Percentiles rank a stretch among this genome's conserved stretches.
Evolutionary conservation across 208 protist genomes (phyloP).

Genomic region (Acanthamoeba lenticulata): DNA sequence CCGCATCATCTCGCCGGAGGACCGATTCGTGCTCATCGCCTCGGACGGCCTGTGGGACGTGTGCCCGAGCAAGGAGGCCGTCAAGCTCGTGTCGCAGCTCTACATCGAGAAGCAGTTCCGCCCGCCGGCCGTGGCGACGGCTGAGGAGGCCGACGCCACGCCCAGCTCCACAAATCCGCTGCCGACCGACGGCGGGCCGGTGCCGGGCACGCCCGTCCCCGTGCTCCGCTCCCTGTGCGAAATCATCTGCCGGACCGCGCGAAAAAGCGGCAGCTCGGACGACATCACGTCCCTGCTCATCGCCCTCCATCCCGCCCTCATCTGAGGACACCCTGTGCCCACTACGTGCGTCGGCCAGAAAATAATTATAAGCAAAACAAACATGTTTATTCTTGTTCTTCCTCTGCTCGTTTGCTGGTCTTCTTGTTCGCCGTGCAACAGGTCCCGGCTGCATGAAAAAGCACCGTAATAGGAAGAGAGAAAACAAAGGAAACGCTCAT

Average conservation of each 20-base stretch:
- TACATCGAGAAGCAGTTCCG: not conserved
- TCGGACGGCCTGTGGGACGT: not conserved
- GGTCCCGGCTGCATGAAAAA: no score
- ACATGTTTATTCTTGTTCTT: no score
- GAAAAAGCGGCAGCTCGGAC: not conserved
- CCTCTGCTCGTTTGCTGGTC: no score
- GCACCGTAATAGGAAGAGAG: no score
- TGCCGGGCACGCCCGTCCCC: not conserved
- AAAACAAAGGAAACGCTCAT: no score
- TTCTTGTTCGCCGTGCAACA: no score
- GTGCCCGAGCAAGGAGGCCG: not conserved
- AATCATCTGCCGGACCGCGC: not conserved
- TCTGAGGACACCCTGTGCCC: not conserved
- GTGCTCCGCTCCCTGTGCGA: not conserved
- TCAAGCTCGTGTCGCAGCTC: not conserved
- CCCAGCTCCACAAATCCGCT: no score
- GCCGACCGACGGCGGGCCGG: not conserved
- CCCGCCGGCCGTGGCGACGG: not conserved
- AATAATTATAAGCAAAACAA: no score
- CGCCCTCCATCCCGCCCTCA: not conserved
- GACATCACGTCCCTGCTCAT: not conserved
- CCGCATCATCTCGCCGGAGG: not conserved
- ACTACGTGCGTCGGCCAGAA: not conserved
- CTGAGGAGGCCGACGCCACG: not conserved
- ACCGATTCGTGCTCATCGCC: constrained; percentile 37